Evolutionary conservation across 1,139 yeast genomes (phyloP), one percentile per base, ranked within the genome.

Genomic region (Geotrichum candidum): DNA sequence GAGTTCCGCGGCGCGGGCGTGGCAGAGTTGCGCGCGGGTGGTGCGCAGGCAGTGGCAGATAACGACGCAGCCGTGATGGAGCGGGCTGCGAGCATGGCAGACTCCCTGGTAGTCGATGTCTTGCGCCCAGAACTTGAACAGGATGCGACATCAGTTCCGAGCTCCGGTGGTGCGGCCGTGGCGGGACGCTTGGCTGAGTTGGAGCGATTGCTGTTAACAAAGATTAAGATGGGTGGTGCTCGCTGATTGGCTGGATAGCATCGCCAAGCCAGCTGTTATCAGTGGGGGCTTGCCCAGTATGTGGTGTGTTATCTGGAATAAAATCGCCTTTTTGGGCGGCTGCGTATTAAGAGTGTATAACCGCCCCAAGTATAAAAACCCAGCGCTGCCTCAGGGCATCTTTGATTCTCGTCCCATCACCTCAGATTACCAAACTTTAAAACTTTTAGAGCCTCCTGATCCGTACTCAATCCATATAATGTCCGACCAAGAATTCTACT

Each of bases 401-500:
- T 41, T 41, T 35, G 41, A 41, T n/a, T 41, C 22, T 41, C 13
- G 4, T 41, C 33, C 33, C 22, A 41, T 41, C 48, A 41, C 48
- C 48, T 18, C 48, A 41, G 48, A 41, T 41, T n/a, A 1, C 35
- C 53, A 48, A 48, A 48, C 13, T 15, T 51, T 51, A 18, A 51
- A 31, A 51, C 53, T 51, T 22, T 15, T 6, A 29, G 22, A 51
- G 35, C 22, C 29, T 10, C 22, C 18, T 41, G 48, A 41, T 41
- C 48, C 22, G 48, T 41, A 41, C 22, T 41, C 48, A 41, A 41
- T 41, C 23, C 18, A 18, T 18, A 15, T 9, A n/a, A 41, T 41
- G 48, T 41, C 48, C 22, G 48, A 41, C 4, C 48, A 51, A 51
- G 33, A 25, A 27, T 51, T 51, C 4, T 38, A 80, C 67, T 83